Conservation (phyloP, 495 filamentous ascomycete species). For the Bacidia gigantensis region DNA sequence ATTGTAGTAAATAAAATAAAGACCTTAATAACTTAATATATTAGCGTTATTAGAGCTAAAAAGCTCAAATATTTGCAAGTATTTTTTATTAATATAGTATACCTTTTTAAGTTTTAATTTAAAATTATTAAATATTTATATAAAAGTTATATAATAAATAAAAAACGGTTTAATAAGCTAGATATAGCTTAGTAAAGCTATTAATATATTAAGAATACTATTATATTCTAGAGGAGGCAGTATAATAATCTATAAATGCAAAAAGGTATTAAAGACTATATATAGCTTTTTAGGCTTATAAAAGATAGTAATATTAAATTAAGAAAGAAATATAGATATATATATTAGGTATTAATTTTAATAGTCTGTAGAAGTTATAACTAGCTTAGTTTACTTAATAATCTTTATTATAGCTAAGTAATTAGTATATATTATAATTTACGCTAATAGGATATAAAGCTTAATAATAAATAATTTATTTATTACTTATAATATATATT, state of each 20-base stretch:
- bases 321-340: slow-evolving; percentile 1
- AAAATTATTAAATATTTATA: too few relatives aligned
- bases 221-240: background rate
- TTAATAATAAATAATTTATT: background rate
- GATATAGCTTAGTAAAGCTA: background rate
- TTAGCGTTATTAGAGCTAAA: too few relatives aligned
- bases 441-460: background rate
- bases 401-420: background rate
- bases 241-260: background rate
- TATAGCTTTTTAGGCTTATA: background rate
- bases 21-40: too few relatives aligned
- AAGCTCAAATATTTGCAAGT: too few relatives aligned
- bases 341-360: background rate
- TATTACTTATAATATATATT: background rate
- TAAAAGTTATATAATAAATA: too few relatives aligned
- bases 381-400: background rate
- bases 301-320: background rate
- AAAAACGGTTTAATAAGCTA: too few relatives aligned
- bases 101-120: too few relatives aligned
- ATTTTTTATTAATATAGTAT: too few relatives aligned
- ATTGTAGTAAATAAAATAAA: background rate
- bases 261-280: background rate
- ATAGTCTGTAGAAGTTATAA: background rate
- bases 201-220: background rate
- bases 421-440: background rate